Evolutionary conservation across 495 filamentous ascomycete genomes (phyloP), one percentile per base, ranked within the genome.

Genomic region (Aspergillus olivimuriae): DNA sequence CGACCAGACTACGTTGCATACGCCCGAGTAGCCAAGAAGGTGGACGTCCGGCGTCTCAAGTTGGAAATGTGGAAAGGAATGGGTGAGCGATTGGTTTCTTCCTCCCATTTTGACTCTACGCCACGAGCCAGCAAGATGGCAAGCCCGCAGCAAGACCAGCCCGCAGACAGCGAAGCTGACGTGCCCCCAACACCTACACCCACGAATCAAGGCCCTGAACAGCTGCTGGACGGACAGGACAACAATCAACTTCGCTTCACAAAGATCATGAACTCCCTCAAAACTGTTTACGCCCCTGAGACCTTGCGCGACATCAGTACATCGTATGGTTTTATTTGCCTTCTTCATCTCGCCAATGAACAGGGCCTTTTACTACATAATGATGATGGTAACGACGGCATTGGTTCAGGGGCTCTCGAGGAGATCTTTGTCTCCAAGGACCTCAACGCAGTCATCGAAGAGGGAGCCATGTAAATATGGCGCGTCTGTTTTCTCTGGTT

Each of bases 1-100:
- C 66, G 91, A 51, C 94, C 92, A 1, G 92, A 97, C 60, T 97
- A 99, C 47, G 87, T 99, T 21, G 87, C 95, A 58, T 99, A 95
- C 61, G 94, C 94, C 14, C 76, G 89, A 20, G 84, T 94, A 18
- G 94, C 94, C 11, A 99, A 95, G 77, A 99, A 97, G 72, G 94
- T 99, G n/a, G 94, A 99, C 57, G 89, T 97, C 0, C 74, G 91
- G 38, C 71, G 89, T 58, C 67, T 99, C 54, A 99, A 99, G 69
- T 85, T 90, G 60, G 89, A 99, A 60, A 81, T 99, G 57, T 99
- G 94, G 94, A 84, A 76, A 62, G 87, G 88, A 5, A 87, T 95
- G 63, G 84, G 81, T 15, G 63, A 70, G 28, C 63, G 61, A 9
- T 50, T 73, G 19, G 63, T 73, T 19, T 56, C 63, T 18, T 46